Percentiles rank a stretch among this genome's conserved stretches.
Conservation (phyloP, 805 yeast species). For the Nakazawaea sp. region DNA sequence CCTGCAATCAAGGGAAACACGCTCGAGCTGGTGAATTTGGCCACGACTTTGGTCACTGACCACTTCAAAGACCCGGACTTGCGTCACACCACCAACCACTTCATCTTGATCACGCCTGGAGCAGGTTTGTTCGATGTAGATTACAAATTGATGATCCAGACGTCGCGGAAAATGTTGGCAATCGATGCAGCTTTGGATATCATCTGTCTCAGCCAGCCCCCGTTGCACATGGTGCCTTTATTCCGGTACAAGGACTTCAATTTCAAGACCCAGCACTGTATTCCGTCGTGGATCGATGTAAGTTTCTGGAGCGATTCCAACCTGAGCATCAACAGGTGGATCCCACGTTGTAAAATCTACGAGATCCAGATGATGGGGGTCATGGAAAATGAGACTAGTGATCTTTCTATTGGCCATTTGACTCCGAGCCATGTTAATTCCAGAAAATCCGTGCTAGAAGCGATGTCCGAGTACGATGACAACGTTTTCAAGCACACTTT, state of each 20-base stretch:
- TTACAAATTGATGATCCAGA: slow-evolving; percentile 62
- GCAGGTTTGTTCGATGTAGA: slow-evolving; percentile 92
- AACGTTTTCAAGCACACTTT: slow-evolving; percentile 33
- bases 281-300: slow-evolving; percentile 94
- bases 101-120: slow-evolving; percentile 83
- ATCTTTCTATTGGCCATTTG: slow-evolving; percentile 59
- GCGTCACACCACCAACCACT: slow-evolving; percentile 87
- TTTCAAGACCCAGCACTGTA: slow-evolving; percentile 55
- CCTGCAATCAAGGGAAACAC: slow-evolving; percentile 90
- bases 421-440: slow-evolving; percentile 23
- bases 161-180: slow-evolving; percentile 67
- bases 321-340: slow-evolving; percentile 56
- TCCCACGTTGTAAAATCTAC: slow-evolving; percentile 90
- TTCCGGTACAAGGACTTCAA: slow-evolving; percentile 60
- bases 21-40: slow-evolving; percentile 80
- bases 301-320: slow-evolving; percentile 75
- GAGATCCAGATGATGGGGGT: slow-evolving; percentile 98
- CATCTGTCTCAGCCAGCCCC: slow-evolving; percentile 83
- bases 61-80: slow-evolving; percentile 81
- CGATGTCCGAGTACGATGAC: slow-evolving; percentile 65
- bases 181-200: slow-evolving; percentile 86
- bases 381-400: slow-evolving; percentile 81
- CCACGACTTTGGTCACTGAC: slow-evolving; percentile 68
- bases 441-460: slow-evolving; percentile 38
- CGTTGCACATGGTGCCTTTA: slow-evolving; percentile 86